phyloP scores from a whole-genome alignment of 257 asterid species.

The Nicotiana knightiana region DNA sequence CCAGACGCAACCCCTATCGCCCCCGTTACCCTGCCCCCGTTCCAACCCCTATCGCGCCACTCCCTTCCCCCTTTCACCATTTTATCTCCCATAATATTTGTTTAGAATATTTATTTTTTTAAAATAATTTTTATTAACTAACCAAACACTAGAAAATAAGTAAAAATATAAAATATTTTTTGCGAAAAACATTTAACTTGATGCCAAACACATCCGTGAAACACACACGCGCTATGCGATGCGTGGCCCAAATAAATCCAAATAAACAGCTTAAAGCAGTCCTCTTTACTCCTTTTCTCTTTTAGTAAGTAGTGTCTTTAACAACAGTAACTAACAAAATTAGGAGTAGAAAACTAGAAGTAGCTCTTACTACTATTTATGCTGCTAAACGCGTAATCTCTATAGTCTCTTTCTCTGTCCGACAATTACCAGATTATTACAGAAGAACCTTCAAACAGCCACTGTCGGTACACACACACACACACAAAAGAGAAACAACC shows the following conservation, averaged over 20 bases:
- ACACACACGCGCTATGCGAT: background rate
- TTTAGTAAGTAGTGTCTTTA: background rate
- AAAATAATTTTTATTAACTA: too few species aligned
- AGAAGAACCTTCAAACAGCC: slow-evolving; percentile 19
- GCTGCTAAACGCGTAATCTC: slow-evolving; percentile 10
- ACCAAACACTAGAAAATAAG: too few species aligned
- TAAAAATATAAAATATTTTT: too few species aligned
- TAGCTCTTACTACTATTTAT: background rate
- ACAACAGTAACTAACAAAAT: background rate
- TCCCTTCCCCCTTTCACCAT: too few species aligned
- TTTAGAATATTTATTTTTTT: too few species aligned
- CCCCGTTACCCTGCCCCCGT: too few species aligned
- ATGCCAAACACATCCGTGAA: too few species aligned
- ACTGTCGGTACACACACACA: slow-evolving; percentile 36
- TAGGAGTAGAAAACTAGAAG: background rate
- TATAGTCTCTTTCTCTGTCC: slow-evolving; percentile 18
- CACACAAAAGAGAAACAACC: background rate
- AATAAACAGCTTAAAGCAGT: background rate
- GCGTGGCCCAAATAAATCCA: background rate
- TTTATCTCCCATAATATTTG: too few species aligned
- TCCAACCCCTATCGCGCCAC: too few species aligned
- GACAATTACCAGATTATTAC: slow-evolving; percentile 36
- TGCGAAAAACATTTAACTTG: too few species aligned
- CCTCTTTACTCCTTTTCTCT: background rate
- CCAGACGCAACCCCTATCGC: too few species aligned